phyloP scores from a whole-genome alignment of 2,329 filamentous ascomycete genomes.

The Elsinoe necatrix region DNA sequence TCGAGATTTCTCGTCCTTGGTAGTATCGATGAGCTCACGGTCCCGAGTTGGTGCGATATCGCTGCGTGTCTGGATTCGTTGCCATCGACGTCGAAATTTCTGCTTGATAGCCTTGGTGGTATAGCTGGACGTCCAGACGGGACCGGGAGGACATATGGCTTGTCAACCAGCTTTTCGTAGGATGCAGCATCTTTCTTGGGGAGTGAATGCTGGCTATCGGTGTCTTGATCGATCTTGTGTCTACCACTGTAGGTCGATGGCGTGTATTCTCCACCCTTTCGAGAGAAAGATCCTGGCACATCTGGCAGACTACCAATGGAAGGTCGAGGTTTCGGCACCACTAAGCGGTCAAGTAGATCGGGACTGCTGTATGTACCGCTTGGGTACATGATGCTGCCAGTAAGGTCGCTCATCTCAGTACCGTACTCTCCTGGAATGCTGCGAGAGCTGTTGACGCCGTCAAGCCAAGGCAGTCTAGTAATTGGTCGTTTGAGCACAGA shows the following conservation, averaged over 20 bases:
- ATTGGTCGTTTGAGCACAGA: constrained; percentile 1
- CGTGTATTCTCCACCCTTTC: constrained; percentile 13
- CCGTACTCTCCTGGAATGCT: constrained; percentile 11
- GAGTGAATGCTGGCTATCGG: constrained; percentile 13
- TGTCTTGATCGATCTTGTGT: neutral
- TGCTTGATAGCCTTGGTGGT: constrained; percentile 5
- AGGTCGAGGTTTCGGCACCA: neutral
- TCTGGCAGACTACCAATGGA: constrained; percentile 3
- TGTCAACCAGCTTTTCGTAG: constrained; percentile 21
- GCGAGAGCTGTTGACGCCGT: constrained; percentile 11
- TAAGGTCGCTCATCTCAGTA: constrained; percentile 7
- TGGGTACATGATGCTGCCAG: neutral
- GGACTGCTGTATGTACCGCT: neutral
- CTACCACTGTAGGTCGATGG: constrained; percentile 17
- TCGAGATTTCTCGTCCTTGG: neutral
- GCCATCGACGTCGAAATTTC: constrained; percentile 15
- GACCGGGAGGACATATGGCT: neutral
- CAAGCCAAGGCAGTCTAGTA: constrained; percentile 15
- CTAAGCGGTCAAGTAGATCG: neutral
- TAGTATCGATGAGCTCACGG: constrained; percentile 15
- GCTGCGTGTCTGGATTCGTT: neutral
- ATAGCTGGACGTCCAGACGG: neutral
- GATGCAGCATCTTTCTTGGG: constrained; percentile 21
- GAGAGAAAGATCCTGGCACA: neutral
- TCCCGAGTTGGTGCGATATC: neutral